Conservation (phyloP, 257 asterid genomes). For the Capsicum baccatum region DNA sequence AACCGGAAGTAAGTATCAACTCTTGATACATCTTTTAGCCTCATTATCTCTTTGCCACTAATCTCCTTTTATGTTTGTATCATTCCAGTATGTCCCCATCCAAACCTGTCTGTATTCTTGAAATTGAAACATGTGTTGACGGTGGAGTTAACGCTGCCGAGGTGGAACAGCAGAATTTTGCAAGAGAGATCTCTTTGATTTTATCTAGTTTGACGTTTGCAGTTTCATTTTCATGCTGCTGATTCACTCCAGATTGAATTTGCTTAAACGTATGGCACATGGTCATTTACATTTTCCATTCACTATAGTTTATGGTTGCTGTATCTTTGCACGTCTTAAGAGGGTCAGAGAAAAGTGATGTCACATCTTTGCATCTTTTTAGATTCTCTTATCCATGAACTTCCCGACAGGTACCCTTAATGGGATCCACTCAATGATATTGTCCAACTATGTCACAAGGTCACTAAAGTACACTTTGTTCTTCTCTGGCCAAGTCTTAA, state of each 20-base stretch:
- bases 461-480: conserved; percentile 17
- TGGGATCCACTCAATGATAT: conserved; percentile 22
- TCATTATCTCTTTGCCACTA: background rate
- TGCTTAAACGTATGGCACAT: conserved; percentile 26
- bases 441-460: conserved; percentile 23
- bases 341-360: conserved; percentile 36
- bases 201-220: conserved; percentile 31
- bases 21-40: conserved; percentile 20
- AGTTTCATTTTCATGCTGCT: conserved; percentile 25
- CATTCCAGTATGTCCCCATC: conserved; percentile 4
- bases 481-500: conserved; percentile 20
- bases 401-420: conserved; percentile 22
- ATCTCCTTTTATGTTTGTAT: conserved; percentile 23
- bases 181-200: conserved; percentile 9
- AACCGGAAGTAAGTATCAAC: conserved; percentile 37
- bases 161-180: conserved; percentile 26
- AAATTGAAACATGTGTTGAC: conserved; percentile 1
- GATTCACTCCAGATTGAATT: conserved; percentile 23
- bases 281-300: conserved; percentile 30
- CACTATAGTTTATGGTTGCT: conserved; percentile 36
- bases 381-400: conserved; percentile 24
- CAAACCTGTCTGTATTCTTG: background rate
- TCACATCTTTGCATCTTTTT: conserved; percentile 20
- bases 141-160: conserved; percentile 23
- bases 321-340: conserved; percentile 37